These are phyloP conservation scores for Phaseolus lunatus DNA, from an alignment of 306 rosid species.

Conservation along the genomic window DNA sequence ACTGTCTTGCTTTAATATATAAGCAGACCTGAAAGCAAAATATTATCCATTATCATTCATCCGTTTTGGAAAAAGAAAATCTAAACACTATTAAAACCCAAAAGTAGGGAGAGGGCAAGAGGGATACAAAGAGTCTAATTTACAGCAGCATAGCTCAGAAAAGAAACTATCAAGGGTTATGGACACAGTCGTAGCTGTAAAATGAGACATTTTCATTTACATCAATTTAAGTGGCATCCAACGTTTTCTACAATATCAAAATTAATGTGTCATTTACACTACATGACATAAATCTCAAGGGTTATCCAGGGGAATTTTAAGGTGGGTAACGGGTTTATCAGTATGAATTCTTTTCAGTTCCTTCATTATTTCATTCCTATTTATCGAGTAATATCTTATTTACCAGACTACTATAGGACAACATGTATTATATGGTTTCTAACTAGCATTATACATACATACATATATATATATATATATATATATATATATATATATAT, in stretches of 20 bases:
- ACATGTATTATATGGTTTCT: neutral
- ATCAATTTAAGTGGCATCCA: neutral
- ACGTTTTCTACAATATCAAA: constrained; percentile 23
- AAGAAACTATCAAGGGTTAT: constrained; percentile 26
- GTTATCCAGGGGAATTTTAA: neutral
- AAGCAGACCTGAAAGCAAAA: constrained; percentile 80
- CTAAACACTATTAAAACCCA: neutral
- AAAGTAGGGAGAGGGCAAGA: neutral
- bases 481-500: neutral
- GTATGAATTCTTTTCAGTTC: neutral
- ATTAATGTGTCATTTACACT: constrained; percentile 4
- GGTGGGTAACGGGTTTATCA: constrained; percentile 5
- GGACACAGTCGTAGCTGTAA: constrained; percentile 10
- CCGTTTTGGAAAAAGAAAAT: neutral
- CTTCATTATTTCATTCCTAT: constrained; percentile 3
- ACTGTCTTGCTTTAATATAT: constrained; percentile 94
- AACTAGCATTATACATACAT: constrained; percentile 21
- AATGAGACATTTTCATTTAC: constrained; percentile 17
- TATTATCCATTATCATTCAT: constrained; percentile 7
- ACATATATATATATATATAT: no score
- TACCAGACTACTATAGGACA: neutral
- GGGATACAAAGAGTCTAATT: neutral
- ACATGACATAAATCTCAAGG: constrained; percentile 15
- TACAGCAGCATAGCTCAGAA: constrained; percentile 3
- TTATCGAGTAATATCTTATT: constrained; percentile 22